Conservation (phyloP, 1,139 yeast species). For the Yamadazyma mexicana region DNA sequence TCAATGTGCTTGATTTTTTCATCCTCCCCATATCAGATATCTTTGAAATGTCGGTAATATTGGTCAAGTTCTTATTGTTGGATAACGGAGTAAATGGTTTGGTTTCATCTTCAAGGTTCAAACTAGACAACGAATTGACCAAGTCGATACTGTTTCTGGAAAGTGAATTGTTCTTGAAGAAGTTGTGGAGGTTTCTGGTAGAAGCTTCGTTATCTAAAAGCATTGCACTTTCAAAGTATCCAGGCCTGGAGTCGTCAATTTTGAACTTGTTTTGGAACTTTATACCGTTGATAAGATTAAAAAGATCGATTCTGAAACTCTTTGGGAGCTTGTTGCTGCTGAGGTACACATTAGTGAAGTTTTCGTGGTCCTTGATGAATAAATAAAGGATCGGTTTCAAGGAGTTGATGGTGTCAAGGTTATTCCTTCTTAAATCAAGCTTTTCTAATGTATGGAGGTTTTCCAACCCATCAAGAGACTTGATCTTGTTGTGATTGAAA, state of each 20-base stretch:
- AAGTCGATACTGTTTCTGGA: slow-evolving; percentile 12
- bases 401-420: slow-evolving; percentile 29
- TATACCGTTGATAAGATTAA: slow-evolving; percentile 55
- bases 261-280: slow-evolving; percentile 47
- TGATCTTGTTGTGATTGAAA: slow-evolving; percentile 53
- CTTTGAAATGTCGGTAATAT: slow-evolving; percentile 15
- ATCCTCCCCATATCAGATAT: slow-evolving; percentile 12
- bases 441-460: slow-evolving; percentile 47
- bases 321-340: slow-evolving; percentile 48
- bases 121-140: slow-evolving; percentile 14
- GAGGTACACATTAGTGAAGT: slow-evolving; percentile 36
- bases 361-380: slow-evolving; percentile 30
- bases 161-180: slow-evolving; percentile 26
- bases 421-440: slow-evolving; percentile 58
- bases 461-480: slow-evolving; percentile 50
- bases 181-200: slow-evolving; percentile 41
- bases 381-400: slow-evolving; percentile 39
- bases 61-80: slow-evolving; percentile 28
- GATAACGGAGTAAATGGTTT: slow-evolving; percentile 27
- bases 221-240: slow-evolving; percentile 60
- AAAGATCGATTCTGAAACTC: slow-evolving; percentile 52
- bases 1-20: slow-evolving; percentile 32
- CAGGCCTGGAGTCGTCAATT: slow-evolving; percentile 65
- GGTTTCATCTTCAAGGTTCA: slow-evolving; percentile 17
- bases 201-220: slow-evolving; percentile 53